Percentiles rank a stretch among this genome's conserved stretches.
These are phyloP conservation scores for Carex arenaria DNA, from an alignment of 202 grass and related monocot species.

Conservation along the genomic window DNA sequence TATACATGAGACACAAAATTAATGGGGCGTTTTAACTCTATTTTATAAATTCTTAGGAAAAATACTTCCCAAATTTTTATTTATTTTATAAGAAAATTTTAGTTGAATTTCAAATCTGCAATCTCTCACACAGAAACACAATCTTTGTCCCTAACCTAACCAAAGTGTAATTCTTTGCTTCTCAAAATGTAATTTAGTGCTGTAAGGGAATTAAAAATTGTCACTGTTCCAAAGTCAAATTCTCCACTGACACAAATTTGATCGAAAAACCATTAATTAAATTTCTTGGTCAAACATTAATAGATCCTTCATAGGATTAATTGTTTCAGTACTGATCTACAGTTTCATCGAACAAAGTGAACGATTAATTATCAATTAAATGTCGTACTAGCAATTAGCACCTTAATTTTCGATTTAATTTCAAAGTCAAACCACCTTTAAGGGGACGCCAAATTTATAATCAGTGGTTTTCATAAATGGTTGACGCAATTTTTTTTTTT, in stretches of 20 bases:
- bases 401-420: constrained; percentile 8
- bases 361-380: background rate
- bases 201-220: background rate
- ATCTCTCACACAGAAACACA: no score
- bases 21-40: no score
- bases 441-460: constrained; percentile 10
- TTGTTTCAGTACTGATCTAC: background rate
- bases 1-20: no score
- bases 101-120: no score
- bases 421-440: constrained; percentile 12
- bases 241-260: background rate
- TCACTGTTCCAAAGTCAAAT: background rate
- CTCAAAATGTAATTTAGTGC: background rate
- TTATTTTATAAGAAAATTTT: no score
- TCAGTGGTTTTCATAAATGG: background rate
- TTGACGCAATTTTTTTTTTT: background rate
- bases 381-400: background rate
- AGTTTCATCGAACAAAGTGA: background rate
- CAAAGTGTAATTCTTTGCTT: no score
- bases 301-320: background rate
- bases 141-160: no score
- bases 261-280: background rate
- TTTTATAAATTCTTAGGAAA: background rate
- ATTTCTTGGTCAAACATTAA: background rate
- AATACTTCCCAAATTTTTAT: background rate